A percentile compares a stretch with the other conserved stretches of the same genome.
Evolutionary conservation across 176 grass and related monocot genomes (phyloP).

Genomic region (Oryza australiensis): DNA sequence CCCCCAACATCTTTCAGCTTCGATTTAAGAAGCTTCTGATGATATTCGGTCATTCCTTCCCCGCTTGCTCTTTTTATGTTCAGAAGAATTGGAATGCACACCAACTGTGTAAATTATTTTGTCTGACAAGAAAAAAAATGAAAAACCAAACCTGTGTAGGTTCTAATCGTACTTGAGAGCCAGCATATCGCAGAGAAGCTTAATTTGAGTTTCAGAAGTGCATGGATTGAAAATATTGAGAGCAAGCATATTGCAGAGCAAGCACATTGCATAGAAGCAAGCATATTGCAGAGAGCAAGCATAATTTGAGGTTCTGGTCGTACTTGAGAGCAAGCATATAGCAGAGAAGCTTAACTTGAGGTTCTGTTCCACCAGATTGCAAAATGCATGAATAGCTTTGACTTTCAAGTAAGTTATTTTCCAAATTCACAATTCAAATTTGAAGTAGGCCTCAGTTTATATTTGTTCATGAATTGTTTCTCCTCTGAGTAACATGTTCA

Average conservation of each 20-base stretch:
- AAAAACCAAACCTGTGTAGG: background rate
- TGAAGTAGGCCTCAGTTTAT: background rate
- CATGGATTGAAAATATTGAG: too few species aligned
- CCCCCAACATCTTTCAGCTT: too few species aligned
- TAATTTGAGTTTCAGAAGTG: too few species aligned
- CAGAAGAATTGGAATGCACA: too few species aligned
- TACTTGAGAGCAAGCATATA: background rate
- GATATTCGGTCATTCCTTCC: too few species aligned
- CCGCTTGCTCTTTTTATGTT: too few species aligned
- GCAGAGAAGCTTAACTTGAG: conserved; percentile 3
- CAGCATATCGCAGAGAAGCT: background rate
- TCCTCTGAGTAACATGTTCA: background rate
- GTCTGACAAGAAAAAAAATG: background rate
- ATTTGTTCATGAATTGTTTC: background rate
- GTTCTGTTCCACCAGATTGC: conserved; percentile 55
- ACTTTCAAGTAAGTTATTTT: conserved; percentile 68
- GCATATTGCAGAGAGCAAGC: too few species aligned
- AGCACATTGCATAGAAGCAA: too few species aligned
- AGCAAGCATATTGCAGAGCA: too few species aligned
- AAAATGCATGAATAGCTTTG: conserved; percentile 80
- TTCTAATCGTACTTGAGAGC: background rate
- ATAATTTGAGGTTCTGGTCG: too few species aligned
- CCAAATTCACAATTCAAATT: conserved; percentile 20
- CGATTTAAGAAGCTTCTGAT: too few species aligned
- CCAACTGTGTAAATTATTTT: too few species aligned